Percentiles rank a stretch among this genome's conserved stretches.
Evolutionary conservation across 202 grass and related monocot species (phyloP).

Genomic region (Brachypodium distachyon): DNA sequence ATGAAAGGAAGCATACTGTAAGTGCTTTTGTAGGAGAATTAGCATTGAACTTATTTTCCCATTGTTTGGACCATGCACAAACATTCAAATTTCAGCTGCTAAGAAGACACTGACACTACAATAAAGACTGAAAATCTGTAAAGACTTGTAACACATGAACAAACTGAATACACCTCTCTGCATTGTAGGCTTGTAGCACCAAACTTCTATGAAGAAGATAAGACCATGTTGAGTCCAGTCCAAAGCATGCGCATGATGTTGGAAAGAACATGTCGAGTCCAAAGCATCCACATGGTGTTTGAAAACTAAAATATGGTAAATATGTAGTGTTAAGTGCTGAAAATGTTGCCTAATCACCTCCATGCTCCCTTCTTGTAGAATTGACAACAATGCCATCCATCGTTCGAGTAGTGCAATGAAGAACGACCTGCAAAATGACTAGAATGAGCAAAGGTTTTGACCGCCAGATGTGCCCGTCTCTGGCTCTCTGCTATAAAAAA

Average conservation of each 20-base stretch:
- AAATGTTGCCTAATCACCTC: constrained; percentile 49
- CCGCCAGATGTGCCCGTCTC: not conserved
- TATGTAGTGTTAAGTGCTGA: not conserved
- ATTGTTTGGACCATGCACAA: not conserved
- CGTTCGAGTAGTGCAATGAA: constrained; percentile 83
- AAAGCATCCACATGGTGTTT: not conserved
- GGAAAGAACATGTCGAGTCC: not conserved
- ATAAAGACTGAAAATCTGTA: not conserved
- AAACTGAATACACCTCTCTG: not conserved
- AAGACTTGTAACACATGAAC: not conserved
- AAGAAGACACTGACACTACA: not conserved
- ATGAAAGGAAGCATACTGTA: not conserved
- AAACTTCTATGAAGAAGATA: not conserved
- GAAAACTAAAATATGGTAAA: not conserved
- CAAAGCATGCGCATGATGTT: no score
- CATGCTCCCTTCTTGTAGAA: constrained; percentile 74
- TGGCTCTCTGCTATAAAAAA: not conserved
- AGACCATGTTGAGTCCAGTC: not conserved
- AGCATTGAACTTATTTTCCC: not conserved
- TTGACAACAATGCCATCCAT: constrained; percentile 63
- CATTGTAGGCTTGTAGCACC: not conserved
- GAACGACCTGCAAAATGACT: constrained; percentile 49
- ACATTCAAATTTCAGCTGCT: not conserved
- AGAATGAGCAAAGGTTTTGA: not conserved
- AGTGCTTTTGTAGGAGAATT: not conserved